A percentile compares a stretch with the other conserved stretches of the same genome.
Conservation (phyloP, 805 yeast genomes). For the Debaryomyces tyrocola region DNA sequence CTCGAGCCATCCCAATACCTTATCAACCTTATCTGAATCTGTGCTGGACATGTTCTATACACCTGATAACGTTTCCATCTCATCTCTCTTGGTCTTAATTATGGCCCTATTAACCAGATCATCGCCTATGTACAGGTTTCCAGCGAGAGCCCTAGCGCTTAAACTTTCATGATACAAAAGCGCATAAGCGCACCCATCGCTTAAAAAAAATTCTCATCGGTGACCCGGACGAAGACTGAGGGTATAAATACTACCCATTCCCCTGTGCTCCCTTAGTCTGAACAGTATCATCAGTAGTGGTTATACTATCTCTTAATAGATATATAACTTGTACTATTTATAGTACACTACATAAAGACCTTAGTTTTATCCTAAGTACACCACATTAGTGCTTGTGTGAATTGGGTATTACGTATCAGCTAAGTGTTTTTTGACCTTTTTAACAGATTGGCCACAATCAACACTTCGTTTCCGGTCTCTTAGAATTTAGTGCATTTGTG, state of each 20-base stretch:
- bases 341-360: constrained; percentile 44
- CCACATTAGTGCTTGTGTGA: constrained; percentile 45
- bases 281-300: constrained; percentile 71
- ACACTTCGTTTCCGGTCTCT: constrained; percentile 77
- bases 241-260: constrained; percentile 27
- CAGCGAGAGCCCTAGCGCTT: not conserved
- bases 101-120: not conserved
- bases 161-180: not conserved
- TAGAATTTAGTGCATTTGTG: constrained; percentile 48
- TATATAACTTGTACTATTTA: constrained; percentile 51
- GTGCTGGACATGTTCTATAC: not conserved
- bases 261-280: constrained; percentile 33
- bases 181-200: not conserved
- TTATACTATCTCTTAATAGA: constrained; percentile 69
- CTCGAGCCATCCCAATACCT: constrained; percentile 50
- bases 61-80: not conserved
- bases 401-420: constrained; percentile 53
- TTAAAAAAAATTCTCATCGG: not conserved
- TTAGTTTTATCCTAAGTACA: constrained; percentile 34
- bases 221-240: constrained; percentile 11
- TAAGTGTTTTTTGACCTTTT: constrained; percentile 70
- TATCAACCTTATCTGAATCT: not conserved
- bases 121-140: constrained; percentile 3
- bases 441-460: constrained; percentile 72
- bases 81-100: not conserved